These are phyloP conservation scores for Yueomyces sp. DNA, from an alignment of 805 yeast genomes.

Conservation along the genomic window DNA sequence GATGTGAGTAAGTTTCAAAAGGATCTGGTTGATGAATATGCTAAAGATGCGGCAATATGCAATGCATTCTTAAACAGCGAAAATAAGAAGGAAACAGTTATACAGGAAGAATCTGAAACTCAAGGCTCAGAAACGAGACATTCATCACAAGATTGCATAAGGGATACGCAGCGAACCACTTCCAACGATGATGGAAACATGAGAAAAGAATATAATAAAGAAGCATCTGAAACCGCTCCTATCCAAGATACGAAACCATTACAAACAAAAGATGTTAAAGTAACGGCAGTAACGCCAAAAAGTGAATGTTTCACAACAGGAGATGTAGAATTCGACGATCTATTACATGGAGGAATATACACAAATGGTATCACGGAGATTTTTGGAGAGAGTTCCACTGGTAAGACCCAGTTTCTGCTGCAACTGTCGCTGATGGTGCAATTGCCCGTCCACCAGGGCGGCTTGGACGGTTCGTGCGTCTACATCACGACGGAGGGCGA, in stretches of 20 bases:
- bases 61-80: background rate
- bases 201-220: background rate
- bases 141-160: no score
- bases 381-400: slow-evolving; percentile 74
- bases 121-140: background rate
- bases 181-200: no score
- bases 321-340: slow-evolving; percentile 33
- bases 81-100: slow-evolving; percentile 2
- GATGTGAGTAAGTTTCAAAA: slow-evolving; percentile 21
- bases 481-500: slow-evolving; percentile 69
- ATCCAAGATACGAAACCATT: background rate
- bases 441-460: slow-evolving; percentile 33
- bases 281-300: background rate
- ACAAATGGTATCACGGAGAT: slow-evolving; percentile 54
- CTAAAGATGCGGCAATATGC: slow-evolving; percentile 1
- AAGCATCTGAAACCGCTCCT: background rate
- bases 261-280: no score
- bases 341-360: slow-evolving; percentile 44
- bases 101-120: background rate
- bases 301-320: slow-evolving; percentile 35
- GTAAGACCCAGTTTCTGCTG: slow-evolving; percentile 70
- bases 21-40: slow-evolving; percentile 8
- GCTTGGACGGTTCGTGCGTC: slow-evolving; percentile 40
- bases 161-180: no score
- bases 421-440: slow-evolving; percentile 53